phyloP scores from a whole-genome alignment of 331 rosid species.

The Pyrus hybrid region DNA sequence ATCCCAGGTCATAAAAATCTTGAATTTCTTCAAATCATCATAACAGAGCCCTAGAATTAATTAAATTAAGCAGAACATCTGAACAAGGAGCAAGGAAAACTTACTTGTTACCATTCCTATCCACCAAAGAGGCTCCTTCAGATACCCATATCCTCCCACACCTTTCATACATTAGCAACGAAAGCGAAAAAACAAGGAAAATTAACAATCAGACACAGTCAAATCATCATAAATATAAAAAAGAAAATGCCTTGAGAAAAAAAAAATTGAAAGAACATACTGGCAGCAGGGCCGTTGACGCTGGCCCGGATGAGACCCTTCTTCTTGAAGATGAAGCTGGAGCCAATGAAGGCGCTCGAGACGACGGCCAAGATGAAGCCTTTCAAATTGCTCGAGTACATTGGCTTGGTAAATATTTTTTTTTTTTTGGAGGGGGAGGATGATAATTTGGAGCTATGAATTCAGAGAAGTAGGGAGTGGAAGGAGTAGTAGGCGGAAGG shows the following conservation, averaged over 20 bases:
- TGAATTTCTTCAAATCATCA: not conserved
- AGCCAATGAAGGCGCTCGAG: slow-evolving; percentile 81
- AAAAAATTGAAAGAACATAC: slow-evolving; percentile 14
- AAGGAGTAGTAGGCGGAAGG: not conserved
- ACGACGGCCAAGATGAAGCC: slow-evolving; percentile 66
- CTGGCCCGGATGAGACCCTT: slow-evolving; percentile 75
- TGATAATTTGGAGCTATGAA: not conserved
- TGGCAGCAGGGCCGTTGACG: slow-evolving; percentile 43
- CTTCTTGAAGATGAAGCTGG: slow-evolving; percentile 90
- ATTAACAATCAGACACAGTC: not conserved
- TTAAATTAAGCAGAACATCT: not conserved
- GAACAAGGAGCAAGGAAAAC: slow-evolving; percentile 5
- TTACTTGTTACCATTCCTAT: slow-evolving; percentile 69
- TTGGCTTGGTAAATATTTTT: not conserved
- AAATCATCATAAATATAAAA: not conserved
- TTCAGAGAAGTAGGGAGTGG: not conserved
- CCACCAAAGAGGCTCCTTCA: slow-evolving; percentile 74
- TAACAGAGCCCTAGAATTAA: not conserved
- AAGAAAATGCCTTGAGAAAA: not conserved
- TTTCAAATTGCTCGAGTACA: slow-evolving; percentile 50
- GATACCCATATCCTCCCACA: slow-evolving; percentile 89
- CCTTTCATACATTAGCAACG: slow-evolving; percentile 16
- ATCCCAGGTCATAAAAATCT: not conserved
- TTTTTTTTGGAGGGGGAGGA: not conserved
- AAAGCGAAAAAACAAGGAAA: not conserved